Conservation (phyloP, 1,139 yeast species). For the Scheffersomyces segobiensis region DNA sequence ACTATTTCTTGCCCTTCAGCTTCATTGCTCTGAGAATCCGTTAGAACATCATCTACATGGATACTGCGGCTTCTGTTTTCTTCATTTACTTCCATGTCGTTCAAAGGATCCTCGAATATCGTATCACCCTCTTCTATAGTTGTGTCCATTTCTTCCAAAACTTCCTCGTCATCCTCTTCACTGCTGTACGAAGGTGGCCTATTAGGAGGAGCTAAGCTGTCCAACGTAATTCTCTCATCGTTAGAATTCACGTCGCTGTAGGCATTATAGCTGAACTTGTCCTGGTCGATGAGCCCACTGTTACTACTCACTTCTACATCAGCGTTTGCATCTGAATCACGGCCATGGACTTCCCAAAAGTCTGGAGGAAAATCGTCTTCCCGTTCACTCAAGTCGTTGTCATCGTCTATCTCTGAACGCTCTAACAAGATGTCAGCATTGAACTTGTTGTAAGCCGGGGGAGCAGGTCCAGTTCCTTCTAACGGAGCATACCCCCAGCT, state of each 20-base stretch:
- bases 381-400: constrained; percentile 44
- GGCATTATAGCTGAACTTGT: constrained; percentile 44
- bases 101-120: constrained; percentile 1
- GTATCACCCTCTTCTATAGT: constrained; percentile 4
- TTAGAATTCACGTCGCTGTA: constrained; percentile 33
- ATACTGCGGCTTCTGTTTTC: not conserved
- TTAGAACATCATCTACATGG: not conserved
- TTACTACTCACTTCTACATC: constrained; percentile 13
- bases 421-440: constrained; percentile 56
- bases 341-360: constrained; percentile 43
- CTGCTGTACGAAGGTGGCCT: constrained; percentile 39
- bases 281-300: constrained; percentile 13
- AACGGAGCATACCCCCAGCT: constrained; percentile 68
- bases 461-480: constrained; percentile 63
- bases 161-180: constrained; percentile 11
- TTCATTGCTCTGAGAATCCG: not conserved
- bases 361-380: constrained; percentile 58
- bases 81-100: not conserved
- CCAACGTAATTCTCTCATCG: constrained; percentile 44
- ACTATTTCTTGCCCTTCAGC: not conserved
- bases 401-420: constrained; percentile 54
- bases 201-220: constrained; percentile 33
- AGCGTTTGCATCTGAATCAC: constrained; percentile 9
- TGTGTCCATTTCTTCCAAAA: not conserved
- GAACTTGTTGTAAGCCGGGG: constrained; percentile 58